These are phyloP conservation scores for Rhodomyrtus psidioides DNA, from an alignment of 441 rosid genomes.

Conservation along the genomic window DNA sequence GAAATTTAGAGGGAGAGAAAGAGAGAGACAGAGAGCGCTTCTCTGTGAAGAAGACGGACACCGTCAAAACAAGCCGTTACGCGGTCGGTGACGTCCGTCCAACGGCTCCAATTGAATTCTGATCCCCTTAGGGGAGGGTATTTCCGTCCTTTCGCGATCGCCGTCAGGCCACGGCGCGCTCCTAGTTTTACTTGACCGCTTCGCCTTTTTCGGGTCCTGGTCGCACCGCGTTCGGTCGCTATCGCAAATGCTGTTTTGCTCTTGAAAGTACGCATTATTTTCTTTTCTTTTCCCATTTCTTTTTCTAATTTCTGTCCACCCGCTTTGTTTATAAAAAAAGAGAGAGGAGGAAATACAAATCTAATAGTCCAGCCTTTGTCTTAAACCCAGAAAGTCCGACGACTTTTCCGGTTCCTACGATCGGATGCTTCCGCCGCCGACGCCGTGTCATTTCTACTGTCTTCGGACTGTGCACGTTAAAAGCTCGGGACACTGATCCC, in stretches of 20 bases:
- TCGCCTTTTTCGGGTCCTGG: not conserved
- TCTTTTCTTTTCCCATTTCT: not conserved
- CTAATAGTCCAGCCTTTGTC: not conserved
- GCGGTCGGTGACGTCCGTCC: not conserved
- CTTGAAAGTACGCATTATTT: not conserved
- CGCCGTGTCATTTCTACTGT: not conserved
- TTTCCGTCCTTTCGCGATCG: not conserved
- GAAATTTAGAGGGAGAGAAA: not conserved
- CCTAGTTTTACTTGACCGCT: not conserved
- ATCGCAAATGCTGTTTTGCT: not conserved
- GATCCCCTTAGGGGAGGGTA: not conserved
- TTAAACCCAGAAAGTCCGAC: not conserved
- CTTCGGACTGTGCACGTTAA: not conserved
- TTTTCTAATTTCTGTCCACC: not conserved
- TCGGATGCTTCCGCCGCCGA: not conserved
- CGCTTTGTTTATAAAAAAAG: not conserved
- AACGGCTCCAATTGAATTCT: not conserved
- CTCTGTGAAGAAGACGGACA: not conserved
- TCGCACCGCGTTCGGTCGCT: not conserved
- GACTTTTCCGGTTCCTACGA: not conserved
- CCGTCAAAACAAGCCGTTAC: not conserved
- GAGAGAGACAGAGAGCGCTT: not conserved
- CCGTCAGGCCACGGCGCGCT: not conserved
- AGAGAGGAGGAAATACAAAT: not conserved
- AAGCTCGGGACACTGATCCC: too few relatives aligned